These are phyloP conservation scores for Tuber indicum DNA, from an alignment of 495 filamentous ascomycete genomes.

Conservation along the genomic window DNA sequence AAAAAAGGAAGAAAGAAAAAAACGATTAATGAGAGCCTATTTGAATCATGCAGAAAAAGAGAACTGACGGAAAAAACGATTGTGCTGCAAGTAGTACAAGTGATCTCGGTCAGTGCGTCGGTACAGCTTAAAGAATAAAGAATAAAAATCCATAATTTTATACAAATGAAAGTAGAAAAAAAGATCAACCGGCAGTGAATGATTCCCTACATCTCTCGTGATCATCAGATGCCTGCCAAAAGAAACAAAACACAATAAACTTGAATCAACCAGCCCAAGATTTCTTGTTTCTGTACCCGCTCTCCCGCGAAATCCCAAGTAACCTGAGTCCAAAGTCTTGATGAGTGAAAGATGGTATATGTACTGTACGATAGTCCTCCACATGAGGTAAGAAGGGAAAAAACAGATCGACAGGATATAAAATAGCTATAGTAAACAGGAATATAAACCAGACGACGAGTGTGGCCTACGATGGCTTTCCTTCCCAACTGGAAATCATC, in stretches of 20 bases:
- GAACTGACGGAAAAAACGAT: not conserved
- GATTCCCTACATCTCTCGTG: not conserved
- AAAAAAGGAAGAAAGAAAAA: not conserved
- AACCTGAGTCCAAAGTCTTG: not conserved
- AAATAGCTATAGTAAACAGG: slow-evolving; percentile 3
- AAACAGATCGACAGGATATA: not conserved
- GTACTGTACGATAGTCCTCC: not conserved
- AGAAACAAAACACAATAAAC: not conserved
- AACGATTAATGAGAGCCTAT: not conserved
- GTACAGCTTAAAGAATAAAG: not conserved
- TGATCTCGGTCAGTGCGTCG: not conserved
- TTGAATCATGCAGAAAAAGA: not conserved
- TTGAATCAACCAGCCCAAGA: not conserved
- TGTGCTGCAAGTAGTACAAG: not conserved
- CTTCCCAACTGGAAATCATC: not conserved
- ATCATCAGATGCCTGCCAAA: not conserved
- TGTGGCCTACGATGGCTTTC: not conserved
- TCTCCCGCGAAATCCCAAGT: not conserved
- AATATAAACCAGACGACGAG: not conserved
- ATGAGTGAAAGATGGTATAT: not conserved
- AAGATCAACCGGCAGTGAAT: not conserved
- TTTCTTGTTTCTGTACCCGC: not conserved
- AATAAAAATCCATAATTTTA: not conserved
- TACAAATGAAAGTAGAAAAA: not conserved
- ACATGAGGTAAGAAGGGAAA: not conserved